A percentile compares a stretch with the other conserved stretches of the same genome.
phyloP scores from a whole-genome alignment of 345 rosid genomes.

The Rhizophora mangle region DNA sequence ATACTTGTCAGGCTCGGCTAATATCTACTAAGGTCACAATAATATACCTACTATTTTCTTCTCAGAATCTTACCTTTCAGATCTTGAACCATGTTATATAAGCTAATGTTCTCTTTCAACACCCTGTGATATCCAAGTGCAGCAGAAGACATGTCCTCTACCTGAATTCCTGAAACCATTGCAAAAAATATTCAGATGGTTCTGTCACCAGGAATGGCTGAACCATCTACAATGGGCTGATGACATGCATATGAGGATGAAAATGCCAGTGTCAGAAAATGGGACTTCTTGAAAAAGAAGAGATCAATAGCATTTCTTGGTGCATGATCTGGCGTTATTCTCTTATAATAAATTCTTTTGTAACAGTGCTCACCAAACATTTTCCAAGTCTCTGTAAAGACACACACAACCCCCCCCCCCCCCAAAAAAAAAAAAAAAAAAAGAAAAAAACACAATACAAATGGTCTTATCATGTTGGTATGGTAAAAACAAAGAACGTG shows the following conservation, averaged over 20 bases:
- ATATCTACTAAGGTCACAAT: not conserved
- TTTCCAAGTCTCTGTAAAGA: constrained; percentile 5
- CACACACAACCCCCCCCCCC: no score
- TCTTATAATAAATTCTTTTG: no score
- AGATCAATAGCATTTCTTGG: no score
- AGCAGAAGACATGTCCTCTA: constrained; percentile 78
- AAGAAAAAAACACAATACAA: no score
- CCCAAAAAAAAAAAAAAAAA: no score
- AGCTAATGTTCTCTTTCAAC: constrained; percentile 73
- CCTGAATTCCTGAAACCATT: constrained; percentile 51
- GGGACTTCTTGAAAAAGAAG: not conserved
- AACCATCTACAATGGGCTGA: not conserved
- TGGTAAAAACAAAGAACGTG: no score
- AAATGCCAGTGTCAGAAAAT: not conserved
- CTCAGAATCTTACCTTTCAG: constrained; percentile 59
- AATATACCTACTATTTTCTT: not conserved
- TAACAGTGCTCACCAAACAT: constrained; percentile 49
- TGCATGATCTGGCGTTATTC: no score
- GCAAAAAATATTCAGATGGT: constrained; percentile 10
- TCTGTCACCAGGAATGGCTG: no score
- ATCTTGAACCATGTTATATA: constrained; percentile 96
- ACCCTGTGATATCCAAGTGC: constrained; percentile 82
- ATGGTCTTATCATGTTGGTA: no score
- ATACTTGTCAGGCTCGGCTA: constrained; percentile 1
- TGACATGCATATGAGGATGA: not conserved